These are phyloP conservation scores for Tolypocladium inflatum DNA, from an alignment of 2,329 filamentous ascomycete genomes.

Conservation along the genomic window DNA sequence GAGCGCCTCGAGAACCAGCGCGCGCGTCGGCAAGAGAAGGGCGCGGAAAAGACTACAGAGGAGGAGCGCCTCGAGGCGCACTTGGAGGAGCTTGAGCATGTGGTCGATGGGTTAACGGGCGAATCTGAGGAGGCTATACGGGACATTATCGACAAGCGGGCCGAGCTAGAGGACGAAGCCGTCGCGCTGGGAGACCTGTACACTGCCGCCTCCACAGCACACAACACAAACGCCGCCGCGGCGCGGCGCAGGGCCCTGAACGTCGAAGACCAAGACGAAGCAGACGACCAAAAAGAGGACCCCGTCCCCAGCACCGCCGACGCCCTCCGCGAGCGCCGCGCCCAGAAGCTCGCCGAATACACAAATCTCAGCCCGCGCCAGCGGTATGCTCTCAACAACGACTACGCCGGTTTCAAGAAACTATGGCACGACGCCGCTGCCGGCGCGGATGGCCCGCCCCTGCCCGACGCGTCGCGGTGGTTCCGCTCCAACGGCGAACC, in stretches of 20 bases:
- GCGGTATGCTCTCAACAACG: conserved; percentile 46
- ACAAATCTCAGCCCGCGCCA: conserved; percentile 28
- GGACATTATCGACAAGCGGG: conserved; percentile 37
- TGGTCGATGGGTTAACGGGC: conserved; percentile 32
- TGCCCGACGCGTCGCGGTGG: conserved; percentile 46
- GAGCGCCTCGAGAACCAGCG: conserved; percentile 19
- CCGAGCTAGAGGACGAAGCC: conserved; percentile 39
- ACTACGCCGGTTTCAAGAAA: conserved; percentile 50
- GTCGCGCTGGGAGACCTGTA: conserved; percentile 26
- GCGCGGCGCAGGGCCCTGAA: conserved; percentile 5
- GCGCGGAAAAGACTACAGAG: conserved; percentile 22
- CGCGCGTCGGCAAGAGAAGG: conserved; percentile 27
- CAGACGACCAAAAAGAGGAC: conserved; percentile 12
- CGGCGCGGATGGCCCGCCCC: conserved; percentile 35
- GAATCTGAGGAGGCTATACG: conserved; percentile 38
- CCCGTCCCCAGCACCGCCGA: conserved; percentile 15
- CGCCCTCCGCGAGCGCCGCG: conserved; percentile 25
- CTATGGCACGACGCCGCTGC: conserved; percentile 45
- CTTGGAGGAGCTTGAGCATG: conserved; percentile 25
- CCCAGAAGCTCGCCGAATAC: conserved; percentile 32
- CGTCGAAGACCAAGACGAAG: conserved; percentile 4
- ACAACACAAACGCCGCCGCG: conserved; percentile 5
- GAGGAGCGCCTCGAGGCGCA: conserved; percentile 29
- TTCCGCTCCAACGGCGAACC: conserved; percentile 38
- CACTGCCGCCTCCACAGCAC: conserved; percentile 7